These are phyloP conservation scores for Logfia minima DNA, from an alignment of 129 eudicot species.

Conservation along the genomic window DNA sequence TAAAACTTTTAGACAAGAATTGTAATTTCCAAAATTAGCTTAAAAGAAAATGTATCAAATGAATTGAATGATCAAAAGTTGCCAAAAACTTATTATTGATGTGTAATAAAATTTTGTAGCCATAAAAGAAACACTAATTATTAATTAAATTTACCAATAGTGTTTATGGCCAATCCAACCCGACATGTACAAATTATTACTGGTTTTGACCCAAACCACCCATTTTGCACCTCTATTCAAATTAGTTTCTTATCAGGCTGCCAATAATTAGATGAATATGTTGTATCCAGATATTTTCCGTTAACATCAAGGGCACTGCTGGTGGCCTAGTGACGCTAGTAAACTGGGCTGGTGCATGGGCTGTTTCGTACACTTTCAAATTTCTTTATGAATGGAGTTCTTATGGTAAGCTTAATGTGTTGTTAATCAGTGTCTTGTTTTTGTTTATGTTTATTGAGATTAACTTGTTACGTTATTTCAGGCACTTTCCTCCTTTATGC, in stretches of 20 bases:
- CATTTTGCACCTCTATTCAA: neutral
- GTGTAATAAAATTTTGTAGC: too few species aligned
- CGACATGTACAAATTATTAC: neutral
- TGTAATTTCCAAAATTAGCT: neutral
- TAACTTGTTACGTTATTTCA: conserved; percentile 37
- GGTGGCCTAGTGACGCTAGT: conserved; percentile 60
- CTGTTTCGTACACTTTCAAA: conserved; percentile 58
- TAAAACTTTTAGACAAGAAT: neutral
- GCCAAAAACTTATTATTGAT: neutral
- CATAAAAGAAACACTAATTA: too few species aligned
- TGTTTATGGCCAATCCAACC: neutral
- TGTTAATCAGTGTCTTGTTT: neutral
- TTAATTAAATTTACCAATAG: too few species aligned
- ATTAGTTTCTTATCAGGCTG: neutral
- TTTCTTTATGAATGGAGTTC: conserved; percentile 61
- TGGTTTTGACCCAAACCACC: too few species aligned
- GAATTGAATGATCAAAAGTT: neutral
- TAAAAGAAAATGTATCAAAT: too few species aligned
- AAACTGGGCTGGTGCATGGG: conserved; percentile 71
- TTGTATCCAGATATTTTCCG: conserved; percentile 48
- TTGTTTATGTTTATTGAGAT: neutral
- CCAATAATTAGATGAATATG: neutral
- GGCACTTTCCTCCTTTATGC: conserved; percentile 86
- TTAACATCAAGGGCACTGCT: conserved; percentile 55
- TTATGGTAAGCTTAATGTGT: conserved; percentile 40